phyloP scores from a whole-genome alignment of 164 flowering plant genomes.

The Cinnamomum chago region DNA sequence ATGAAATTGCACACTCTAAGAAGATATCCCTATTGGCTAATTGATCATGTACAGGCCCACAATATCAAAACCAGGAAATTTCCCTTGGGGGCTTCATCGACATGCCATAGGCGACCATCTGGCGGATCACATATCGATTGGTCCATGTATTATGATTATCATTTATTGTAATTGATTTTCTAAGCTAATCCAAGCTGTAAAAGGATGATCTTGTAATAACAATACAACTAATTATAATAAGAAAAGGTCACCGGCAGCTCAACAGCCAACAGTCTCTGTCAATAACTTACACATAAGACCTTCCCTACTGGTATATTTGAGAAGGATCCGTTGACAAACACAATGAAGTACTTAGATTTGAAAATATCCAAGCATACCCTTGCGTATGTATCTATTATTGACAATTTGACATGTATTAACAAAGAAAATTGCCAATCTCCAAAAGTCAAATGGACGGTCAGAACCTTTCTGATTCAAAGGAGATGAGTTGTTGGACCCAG shows the following conservation, averaged over 20 bases:
- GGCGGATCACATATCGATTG: neutral
- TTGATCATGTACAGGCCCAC: neutral
- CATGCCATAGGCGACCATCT: neutral
- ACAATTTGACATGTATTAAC: neutral
- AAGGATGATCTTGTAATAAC: neutral
- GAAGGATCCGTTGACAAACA: neutral
- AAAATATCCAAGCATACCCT: neutral
- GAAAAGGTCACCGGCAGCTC: conserved; percentile 11
- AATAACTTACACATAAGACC: neutral
- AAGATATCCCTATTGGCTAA: too few relatives aligned
- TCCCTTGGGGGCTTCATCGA: too few relatives aligned
- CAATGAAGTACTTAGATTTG: neutral
- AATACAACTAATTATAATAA: neutral
- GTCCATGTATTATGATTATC: neutral
- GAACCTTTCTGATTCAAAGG: neutral
- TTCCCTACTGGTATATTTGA: conserved; percentile 1
- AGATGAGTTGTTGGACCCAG: neutral
- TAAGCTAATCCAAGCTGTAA: too few relatives aligned
- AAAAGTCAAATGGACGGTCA: conserved; percentile 8
- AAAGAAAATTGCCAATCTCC: neutral
- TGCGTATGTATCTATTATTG: neutral
- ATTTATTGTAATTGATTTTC: neutral
- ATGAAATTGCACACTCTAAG: neutral
- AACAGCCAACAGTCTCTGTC: conserved; percentile 10
- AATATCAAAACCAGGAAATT: too few relatives aligned